Percentiles rank a stretch among this genome's conserved stretches.
Evolutionary conservation across 106 monocot species (phyloP).

Genomic region (Dioscorea alata): DNA sequence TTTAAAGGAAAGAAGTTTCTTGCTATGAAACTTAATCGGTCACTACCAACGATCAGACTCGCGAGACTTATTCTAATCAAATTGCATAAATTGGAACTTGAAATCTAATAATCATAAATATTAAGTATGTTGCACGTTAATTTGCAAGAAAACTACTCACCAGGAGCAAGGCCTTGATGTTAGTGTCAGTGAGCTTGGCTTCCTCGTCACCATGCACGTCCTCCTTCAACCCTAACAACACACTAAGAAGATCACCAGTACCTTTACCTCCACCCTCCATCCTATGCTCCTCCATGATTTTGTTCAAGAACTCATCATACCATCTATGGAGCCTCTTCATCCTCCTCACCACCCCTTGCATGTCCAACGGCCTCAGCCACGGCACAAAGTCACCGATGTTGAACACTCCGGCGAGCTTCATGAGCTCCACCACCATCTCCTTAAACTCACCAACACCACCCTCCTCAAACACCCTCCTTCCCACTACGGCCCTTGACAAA

Average conservation of each 20-base stretch:
- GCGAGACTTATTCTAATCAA: no score
- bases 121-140: no score
- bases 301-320: conserved; percentile 30
- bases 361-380: conserved; percentile 29
- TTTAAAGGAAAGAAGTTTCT: no score
- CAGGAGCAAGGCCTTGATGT: conserved; percentile 68
- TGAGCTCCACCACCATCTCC: conserved; percentile 53
- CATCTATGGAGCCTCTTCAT: conserved; percentile 42
- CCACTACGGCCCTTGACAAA: conserved; percentile 31
- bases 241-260: conserved; percentile 28
- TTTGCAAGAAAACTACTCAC: conserved; percentile 11
- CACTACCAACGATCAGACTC: no score
- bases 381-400: conserved; percentile 47
- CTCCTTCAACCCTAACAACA: conserved; percentile 17
- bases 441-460: conserved; percentile 38
- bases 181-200: conserved; percentile 33
- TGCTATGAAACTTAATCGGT: no score
- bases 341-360: conserved; percentile 29
- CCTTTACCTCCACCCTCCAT: neutral
- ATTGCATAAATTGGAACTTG: no score
- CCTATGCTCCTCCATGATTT: conserved; percentile 26
- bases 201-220: conserved; percentile 15
- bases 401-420: conserved; percentile 46
- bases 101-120: no score
- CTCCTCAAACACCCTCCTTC: conserved; percentile 29